Evolutionary conservation across 805 yeast species (phyloP), one percentile per base, ranked within the genome.

Genomic region (Wickerhamomyces ciferrii): DNA sequence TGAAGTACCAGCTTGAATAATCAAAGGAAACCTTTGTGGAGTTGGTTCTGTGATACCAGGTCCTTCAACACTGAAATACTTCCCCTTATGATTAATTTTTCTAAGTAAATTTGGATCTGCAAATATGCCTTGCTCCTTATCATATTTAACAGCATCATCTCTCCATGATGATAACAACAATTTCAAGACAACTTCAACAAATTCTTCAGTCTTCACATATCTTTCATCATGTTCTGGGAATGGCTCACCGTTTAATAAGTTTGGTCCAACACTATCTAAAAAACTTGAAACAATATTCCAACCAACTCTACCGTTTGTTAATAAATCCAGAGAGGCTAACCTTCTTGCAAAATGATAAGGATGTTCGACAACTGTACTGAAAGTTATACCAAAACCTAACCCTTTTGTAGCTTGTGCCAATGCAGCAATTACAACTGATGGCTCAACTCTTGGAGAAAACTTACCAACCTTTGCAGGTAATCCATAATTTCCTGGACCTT

Each of bases 201-300:
- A 70, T 51, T 70, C 75, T 37, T 68, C 69, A 3, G 75, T 71
- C 39, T 57, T 55, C 3, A 36, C 52, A 46, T 70, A 71, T 46
- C 75, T 60, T 45, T 66, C 67, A 36, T 61, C 67, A 43, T 65
- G 72, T 6, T 62, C 63, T 20, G 70, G 67, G 13, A 68, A 61
- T 10, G 53, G 45, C 19, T 58, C 63, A 10, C 63, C 66, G 35
- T 66, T 63, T 29, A 67, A 53, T 21, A 67, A 52, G 46, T 69
- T 66, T 45, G 66, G 53, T 2, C 72, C 63, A 5, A 72, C 70
- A 51, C 68, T 61, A 39, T 67, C 68, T 39, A 70, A 54, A 44
- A 69, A 68, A 4, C 71, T 65, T 18, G 70, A 59, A 24, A 70
- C 75, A 13, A 70, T 63, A 49, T 71, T 70, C 75, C 75, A 70